Percentiles rank a stretch among this genome's conserved stretches.
Conservation (phyloP, 768 basidiomycete genomes). For the Strobilomyces confusus region DNA sequence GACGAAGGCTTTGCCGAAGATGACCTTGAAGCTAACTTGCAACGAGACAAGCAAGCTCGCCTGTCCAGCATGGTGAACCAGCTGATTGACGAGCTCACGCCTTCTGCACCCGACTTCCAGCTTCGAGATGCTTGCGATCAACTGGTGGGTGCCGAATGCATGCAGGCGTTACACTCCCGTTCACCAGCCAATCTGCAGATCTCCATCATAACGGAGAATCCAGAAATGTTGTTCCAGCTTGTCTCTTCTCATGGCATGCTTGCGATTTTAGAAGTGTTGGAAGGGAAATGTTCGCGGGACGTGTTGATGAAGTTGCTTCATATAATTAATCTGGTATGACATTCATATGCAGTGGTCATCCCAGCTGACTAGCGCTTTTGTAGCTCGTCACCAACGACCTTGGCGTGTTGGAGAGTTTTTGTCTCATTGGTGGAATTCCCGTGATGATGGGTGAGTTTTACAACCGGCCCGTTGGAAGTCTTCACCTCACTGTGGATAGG, state of each 20-base stretch:
- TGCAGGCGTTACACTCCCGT: not conserved
- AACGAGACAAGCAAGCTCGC: slow-evolving; percentile 90
- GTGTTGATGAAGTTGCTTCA: slow-evolving; percentile 81
- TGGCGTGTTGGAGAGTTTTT: slow-evolving; percentile 90
- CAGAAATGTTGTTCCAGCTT: slow-evolving; percentile 84
- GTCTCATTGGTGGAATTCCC: slow-evolving; percentile 91
- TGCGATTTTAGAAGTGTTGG: slow-evolving; percentile 89
- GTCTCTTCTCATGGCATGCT: slow-evolving; percentile 94
- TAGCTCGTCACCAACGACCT: slow-evolving; percentile 70
- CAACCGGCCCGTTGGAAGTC: not conserved
- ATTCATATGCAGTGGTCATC: not conserved
- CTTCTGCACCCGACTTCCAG: slow-evolving; percentile 77
- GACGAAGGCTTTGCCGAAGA: slow-evolving; percentile 92
- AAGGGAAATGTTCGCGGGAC: slow-evolving; percentile 81
- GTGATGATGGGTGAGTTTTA: slow-evolving; percentile 77
- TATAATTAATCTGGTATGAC: slow-evolving; percentile 77
- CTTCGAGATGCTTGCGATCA: slow-evolving; percentile 85
- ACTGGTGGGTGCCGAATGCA: slow-evolving; percentile 49
- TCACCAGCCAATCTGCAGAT: slow-evolving; percentile 44
- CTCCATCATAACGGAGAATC: slow-evolving; percentile 67
- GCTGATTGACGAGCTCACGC: slow-evolving; percentile 82
- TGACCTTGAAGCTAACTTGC: slow-evolving; percentile 86
- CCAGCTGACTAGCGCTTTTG: not conserved
- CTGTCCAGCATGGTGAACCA: slow-evolving; percentile 77
- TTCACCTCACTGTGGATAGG: slow-evolving; percentile 38